phyloP scores from a whole-genome alignment of 2,329 filamentous ascomycete genomes.

The Mollisiaceae sp. region DNA sequence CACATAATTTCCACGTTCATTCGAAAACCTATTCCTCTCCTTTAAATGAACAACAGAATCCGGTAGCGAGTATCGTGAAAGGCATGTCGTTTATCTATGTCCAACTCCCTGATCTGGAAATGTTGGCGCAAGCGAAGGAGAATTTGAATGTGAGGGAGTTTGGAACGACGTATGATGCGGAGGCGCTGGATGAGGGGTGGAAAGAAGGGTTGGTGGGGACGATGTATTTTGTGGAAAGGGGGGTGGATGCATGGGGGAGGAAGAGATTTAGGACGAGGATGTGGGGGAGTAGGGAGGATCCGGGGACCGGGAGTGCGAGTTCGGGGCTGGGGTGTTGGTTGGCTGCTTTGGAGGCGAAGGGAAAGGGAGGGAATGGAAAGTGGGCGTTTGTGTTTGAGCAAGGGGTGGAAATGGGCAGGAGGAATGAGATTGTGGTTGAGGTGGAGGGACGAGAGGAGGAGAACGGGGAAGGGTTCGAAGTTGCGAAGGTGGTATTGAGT shows the following conservation, averaged over 20 bases:
- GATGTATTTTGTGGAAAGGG: constrained; percentile 63
- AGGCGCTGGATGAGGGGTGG: constrained; percentile 60
- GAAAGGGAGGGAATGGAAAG: constrained; percentile 22
- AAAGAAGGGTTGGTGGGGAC: constrained; percentile 55
- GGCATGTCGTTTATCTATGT: constrained; percentile 76
- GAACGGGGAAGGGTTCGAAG: constrained; percentile 9
- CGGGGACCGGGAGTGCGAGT: constrained; percentile 66
- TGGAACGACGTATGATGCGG: constrained; percentile 21
- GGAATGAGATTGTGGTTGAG: constrained; percentile 29
- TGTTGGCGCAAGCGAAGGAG: constrained; percentile 53
- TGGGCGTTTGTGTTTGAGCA: constrained; percentile 61
- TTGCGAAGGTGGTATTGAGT: constrained; percentile 28
- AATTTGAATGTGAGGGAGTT: constrained; percentile 41
- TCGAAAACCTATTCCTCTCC: constrained; percentile 49
- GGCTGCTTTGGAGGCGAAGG: constrained; percentile 47
- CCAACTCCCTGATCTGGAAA: constrained; percentile 62
- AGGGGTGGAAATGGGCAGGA: constrained; percentile 67
- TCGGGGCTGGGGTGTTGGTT: constrained; percentile 61
- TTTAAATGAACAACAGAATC: constrained; percentile 36
- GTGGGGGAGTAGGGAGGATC: constrained; percentile 62
- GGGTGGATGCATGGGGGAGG: constrained; percentile 38
- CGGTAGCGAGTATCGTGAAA: constrained; percentile 65
- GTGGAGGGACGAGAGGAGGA: constrained; percentile 13
- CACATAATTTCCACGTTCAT: constrained; percentile 71
- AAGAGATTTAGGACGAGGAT: constrained; percentile 59